A percentile compares a stretch with the other conserved stretches of the same genome.
Conservation (phyloP, 345 rosid genomes). For the Raphanus sativus region DNA sequence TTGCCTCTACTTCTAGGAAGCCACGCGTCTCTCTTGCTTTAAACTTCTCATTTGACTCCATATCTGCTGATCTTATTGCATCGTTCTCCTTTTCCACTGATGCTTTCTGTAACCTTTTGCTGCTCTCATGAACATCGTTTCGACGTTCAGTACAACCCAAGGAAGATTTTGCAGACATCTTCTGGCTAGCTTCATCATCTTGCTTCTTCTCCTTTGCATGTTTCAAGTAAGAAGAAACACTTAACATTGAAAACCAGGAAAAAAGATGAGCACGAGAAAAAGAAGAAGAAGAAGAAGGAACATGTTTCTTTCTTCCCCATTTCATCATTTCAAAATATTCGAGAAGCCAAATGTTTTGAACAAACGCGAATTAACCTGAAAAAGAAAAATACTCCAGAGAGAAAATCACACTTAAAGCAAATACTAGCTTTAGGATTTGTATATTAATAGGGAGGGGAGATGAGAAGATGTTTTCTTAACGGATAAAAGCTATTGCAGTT, state of each 20-base stretch:
- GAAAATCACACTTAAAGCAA: not conserved
- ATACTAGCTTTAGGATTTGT: not conserved
- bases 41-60: conserved; percentile 43
- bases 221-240: conserved; percentile 45
- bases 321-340: conserved; percentile 43
- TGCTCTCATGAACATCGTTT: conserved; percentile 47
- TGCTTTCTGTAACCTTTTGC: conserved; percentile 58
- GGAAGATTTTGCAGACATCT: conserved; percentile 33
- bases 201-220: conserved; percentile 40
- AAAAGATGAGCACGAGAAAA: conserved; percentile 48
- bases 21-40: conserved; percentile 37
- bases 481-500: conserved; percentile 31
- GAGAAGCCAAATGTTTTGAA: not conserved
- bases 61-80: conserved; percentile 25
- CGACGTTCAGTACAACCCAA: conserved; percentile 28
- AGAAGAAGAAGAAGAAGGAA: conserved; percentile 45
- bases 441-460: conserved; percentile 31
- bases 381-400: not conserved
- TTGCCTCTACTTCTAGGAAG: conserved; percentile 30
- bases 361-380: not conserved
- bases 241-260: conserved; percentile 68
- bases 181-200: conserved; percentile 38
- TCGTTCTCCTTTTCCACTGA: conserved; percentile 54
- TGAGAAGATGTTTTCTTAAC: conserved; percentile 28
- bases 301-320: conserved; percentile 60